Percentiles rank a stretch among this genome's conserved stretches.
phyloP scores from a whole-genome alignment of 176 grass and related monocot genomes.

The Oropetium thomaeum region DNA sequence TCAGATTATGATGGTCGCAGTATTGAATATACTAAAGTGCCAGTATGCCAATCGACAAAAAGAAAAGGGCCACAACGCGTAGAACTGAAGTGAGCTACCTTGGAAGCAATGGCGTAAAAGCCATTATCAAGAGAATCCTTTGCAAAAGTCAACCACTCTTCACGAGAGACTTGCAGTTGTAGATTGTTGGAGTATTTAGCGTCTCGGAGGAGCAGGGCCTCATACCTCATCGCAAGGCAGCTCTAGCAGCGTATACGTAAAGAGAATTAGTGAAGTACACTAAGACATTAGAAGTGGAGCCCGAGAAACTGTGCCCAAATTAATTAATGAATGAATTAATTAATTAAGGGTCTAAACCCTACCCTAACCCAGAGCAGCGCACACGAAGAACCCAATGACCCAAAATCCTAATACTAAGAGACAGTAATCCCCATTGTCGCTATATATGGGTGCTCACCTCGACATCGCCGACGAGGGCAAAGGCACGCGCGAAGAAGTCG shows the following conservation, averaged over 20 bases:
- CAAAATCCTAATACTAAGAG: not conserved
- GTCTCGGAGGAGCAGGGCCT: slow-evolving; percentile 59
- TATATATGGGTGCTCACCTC: slow-evolving; percentile 31
- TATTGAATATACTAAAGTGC: not conserved
- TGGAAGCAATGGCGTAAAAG: slow-evolving; percentile 69
- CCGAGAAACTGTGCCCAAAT: not conserved
- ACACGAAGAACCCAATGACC: not conserved
- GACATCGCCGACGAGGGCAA: slow-evolving; percentile 64
- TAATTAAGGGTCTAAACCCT: too few species aligned
- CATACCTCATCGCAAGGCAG: slow-evolving; percentile 81
- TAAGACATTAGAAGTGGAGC: not conserved
- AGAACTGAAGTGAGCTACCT: slow-evolving; percentile 24
- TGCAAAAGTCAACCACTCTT: slow-evolving; percentile 81
- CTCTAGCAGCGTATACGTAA: slow-evolving; percentile 31
- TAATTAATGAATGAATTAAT: too few species aligned
- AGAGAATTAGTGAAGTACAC: not conserved
- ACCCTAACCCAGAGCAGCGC: not conserved
- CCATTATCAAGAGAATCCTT: slow-evolving; percentile 83
- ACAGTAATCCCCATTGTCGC: not conserved
- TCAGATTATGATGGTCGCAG: not conserved
- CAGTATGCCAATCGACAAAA: not conserved
- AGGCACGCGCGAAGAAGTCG: slow-evolving; percentile 73
- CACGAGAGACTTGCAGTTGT: slow-evolving; percentile 42
- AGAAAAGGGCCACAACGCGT: not conserved
- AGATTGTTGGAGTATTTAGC: slow-evolving; percentile 26